phyloP scores from a whole-genome alignment of 331 rosid genomes.

The Pyrus hybrid region DNA sequence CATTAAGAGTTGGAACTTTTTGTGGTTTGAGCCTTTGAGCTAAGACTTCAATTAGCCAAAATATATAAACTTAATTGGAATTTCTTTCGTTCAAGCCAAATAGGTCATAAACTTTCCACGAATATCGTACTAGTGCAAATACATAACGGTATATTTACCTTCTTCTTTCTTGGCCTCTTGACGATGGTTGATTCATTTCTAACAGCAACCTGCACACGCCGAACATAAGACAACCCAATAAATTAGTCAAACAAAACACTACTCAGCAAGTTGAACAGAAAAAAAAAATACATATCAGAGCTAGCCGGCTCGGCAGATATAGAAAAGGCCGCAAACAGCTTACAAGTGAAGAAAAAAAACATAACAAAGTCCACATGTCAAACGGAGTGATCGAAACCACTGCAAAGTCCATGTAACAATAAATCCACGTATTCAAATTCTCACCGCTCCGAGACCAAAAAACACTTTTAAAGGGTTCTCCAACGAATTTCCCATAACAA shows the following conservation, averaged over 20 bases:
- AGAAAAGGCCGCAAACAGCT: not conserved
- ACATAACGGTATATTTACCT: conserved; percentile 22
- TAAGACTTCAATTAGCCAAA: not conserved
- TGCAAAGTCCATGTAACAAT: not conserved
- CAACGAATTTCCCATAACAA: not conserved
- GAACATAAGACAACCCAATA: not conserved
- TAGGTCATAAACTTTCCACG: not conserved
- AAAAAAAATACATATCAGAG: not conserved
- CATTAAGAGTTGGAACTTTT: no score
- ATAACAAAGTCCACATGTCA: not conserved
- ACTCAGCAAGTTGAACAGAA: not conserved
- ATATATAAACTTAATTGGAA: not conserved
- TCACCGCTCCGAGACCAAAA: not conserved
- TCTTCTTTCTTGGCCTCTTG: conserved; percentile 60
- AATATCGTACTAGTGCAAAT: not conserved
- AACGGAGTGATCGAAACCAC: not conserved
- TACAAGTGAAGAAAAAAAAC: not conserved
- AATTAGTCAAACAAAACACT: not conserved
- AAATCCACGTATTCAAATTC: not conserved
- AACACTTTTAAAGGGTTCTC: not conserved
- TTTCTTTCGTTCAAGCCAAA: not conserved
- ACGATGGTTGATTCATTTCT: conserved; percentile 30
- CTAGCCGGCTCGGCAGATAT: not conserved
- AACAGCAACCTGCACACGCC: conserved; percentile 34
- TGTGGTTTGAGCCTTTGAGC: not conserved